Conservation (phyloP, 148 eudicot genomes). For the Polygonum maritimum region DNA sequence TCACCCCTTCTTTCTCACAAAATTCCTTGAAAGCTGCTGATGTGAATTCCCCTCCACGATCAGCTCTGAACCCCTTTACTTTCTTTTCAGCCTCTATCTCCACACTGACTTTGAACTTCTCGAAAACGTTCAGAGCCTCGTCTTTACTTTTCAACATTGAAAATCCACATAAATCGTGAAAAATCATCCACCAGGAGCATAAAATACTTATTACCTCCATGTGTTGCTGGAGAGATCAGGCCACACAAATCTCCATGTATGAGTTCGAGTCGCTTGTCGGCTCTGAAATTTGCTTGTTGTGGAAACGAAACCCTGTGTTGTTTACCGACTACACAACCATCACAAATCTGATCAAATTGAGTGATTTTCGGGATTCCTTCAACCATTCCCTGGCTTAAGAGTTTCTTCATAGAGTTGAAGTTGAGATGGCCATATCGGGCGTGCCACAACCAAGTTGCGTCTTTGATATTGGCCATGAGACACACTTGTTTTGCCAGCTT, state of each 20-base stretch:
- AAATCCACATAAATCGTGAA: slow-evolving; percentile 6
- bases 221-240: slow-evolving; percentile 9
- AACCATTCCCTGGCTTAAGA: slow-evolving; percentile 10
- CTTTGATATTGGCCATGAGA: no score
- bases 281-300: neutral
- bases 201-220: slow-evolving; percentile 9
- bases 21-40: neutral
- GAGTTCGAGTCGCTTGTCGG: slow-evolving; percentile 4
- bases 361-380: slow-evolving; percentile 15
- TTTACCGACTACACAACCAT: slow-evolving; percentile 12
- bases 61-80: neutral
- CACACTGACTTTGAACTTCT: neutral
- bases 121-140: neutral
- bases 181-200: slow-evolving; percentile 13
- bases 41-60: slow-evolving; percentile 4
- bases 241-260: slow-evolving; percentile 18
- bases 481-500: no score
- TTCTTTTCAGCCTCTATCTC: neutral
- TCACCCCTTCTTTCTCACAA: neutral
- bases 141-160: neutral
- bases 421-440: no score
- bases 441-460: no score
- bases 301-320: slow-evolving; percentile 10
- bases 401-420: no score
- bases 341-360: slow-evolving; percentile 2